Percentiles rank a stretch among this genome's conserved stretches.
Evolutionary conservation across 371 early-diverging fungal species (phyloP).

Genomic region (Mucor velutinosus): DNA sequence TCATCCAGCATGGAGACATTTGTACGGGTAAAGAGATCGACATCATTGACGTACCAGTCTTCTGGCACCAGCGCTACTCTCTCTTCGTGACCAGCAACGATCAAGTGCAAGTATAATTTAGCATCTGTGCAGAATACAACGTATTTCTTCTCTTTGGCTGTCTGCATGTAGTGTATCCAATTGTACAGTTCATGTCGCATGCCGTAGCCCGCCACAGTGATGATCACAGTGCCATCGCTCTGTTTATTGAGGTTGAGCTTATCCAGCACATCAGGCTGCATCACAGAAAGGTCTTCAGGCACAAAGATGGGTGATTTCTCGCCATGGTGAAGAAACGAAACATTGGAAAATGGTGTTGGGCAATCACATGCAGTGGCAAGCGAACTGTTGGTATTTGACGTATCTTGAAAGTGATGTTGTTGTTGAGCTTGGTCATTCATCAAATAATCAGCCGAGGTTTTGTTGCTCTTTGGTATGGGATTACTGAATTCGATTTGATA

Average conservation of each 20-base stretch:
- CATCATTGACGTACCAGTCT: slow-evolving; percentile 12
- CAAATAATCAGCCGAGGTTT: slow-evolving; percentile 11
- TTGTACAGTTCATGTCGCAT: slow-evolving; percentile 24
- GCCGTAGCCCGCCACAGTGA: slow-evolving; percentile 18
- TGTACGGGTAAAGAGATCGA: background rate
- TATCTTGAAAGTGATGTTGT: slow-evolving; percentile 3
- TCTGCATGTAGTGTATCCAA: slow-evolving; percentile 17
- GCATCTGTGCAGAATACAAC: slow-evolving; percentile 19
- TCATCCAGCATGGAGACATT: background rate
- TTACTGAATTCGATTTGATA: background rate
- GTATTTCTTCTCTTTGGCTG: slow-evolving; percentile 13
- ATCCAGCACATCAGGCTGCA: slow-evolving; percentile 15
- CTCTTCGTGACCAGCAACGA: slow-evolving; percentile 19
- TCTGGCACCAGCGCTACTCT: slow-evolving; percentile 16
- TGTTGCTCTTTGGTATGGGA: background rate
- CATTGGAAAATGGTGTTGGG: background rate
- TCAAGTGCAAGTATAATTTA: slow-evolving; percentile 18
- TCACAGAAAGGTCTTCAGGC: slow-evolving; percentile 15
- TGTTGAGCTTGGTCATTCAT: slow-evolving; percentile 11
- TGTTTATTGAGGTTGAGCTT: slow-evolving; percentile 8
- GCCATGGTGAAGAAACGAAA: slow-evolving; percentile 7
- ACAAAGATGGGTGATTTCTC: slow-evolving; percentile 19
- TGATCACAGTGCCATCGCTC: background rate
- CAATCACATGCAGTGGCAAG: background rate
- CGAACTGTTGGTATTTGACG: background rate